Percentiles rank a stretch among this genome's conserved stretches.
phyloP scores from a whole-genome alignment of 2,329 filamentous ascomycete genomes.

The Colletotrichum nymphaeae region DNA sequence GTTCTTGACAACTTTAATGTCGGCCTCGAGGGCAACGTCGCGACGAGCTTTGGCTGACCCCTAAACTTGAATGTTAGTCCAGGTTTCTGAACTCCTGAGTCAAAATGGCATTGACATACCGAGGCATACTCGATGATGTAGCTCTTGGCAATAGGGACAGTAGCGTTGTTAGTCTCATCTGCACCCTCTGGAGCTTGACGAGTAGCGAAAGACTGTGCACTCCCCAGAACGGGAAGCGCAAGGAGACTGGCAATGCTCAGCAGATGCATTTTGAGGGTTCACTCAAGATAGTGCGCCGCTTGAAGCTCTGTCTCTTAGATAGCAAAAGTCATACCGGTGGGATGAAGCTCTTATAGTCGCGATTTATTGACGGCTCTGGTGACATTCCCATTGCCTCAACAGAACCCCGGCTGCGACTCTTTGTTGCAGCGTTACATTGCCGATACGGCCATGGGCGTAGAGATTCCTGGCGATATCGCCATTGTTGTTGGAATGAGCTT shows the following conservation, averaged over 20 bases:
- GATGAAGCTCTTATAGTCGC: not conserved
- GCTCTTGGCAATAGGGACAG: conserved; percentile 29
- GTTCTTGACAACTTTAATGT: conserved; percentile 27
- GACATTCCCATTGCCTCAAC: not conserved
- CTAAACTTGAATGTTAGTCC: not conserved
- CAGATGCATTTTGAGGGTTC: conserved; percentile 12
- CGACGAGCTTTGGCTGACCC: conserved; percentile 30
- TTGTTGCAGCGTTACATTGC: conserved; percentile 24
- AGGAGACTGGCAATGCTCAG: conserved; percentile 4
- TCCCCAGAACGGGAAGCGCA: conserved; percentile 18
- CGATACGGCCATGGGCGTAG: conserved; percentile 14
- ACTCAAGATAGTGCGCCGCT: not conserved
- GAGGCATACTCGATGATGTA: conserved; percentile 35
- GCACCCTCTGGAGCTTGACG: conserved; percentile 15
- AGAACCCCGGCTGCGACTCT: too few species aligned
- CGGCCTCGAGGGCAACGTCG: conserved; percentile 3
- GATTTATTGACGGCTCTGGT: not conserved
- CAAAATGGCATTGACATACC: not conserved
- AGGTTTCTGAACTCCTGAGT: not conserved
- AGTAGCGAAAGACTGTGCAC: not conserved
- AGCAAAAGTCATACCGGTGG: not conserved
- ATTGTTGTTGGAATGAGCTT: conserved; percentile 22
- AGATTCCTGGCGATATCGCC: conserved; percentile 25
- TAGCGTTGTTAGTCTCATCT: conserved; percentile 17
- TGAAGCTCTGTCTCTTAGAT: not conserved